Base-by-base conservation (phyloP, 2,329 filamentous ascomycete genomes). In the Fonsecaea multimorphosa region DNA sequence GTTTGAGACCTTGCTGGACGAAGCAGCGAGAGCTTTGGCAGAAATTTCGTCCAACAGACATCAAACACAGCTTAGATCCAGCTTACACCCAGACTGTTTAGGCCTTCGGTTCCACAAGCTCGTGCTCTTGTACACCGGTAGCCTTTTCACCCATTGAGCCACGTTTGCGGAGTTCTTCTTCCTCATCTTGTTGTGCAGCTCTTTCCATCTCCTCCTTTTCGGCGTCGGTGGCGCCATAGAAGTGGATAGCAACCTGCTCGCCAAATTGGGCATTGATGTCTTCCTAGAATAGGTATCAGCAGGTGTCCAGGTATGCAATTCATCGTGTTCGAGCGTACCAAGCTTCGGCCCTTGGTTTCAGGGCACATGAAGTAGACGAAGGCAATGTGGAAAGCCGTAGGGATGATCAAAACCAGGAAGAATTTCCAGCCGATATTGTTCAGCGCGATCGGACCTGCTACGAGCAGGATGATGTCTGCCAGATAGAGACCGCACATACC, bases 231-330 rank as follows among this genome's bases (percentile, higher is more conserved):
- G 71, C 71, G 49, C 67, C 66, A 36, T 73, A 73, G 56, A 67
- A 73, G 51, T 67, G 66, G n/a, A 74, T 71, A 9, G 74, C 73
- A 14, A 75, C 73, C 55, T 71, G 66, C 54, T 78, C 77, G 6
- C 77, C 76, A 69, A 79, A 79, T 7, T 74, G 66, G 7, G 70
- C 73, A 29, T 74, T 75, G 65, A 79, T 78, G 55, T 78, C 77
- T 63, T 79, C 77, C 64, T 66, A 38, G 24, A 44, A 29, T 29
- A 27, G n/a, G 31, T 27, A n/a, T 58, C 61, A 64, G 46, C 22
- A 5, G 24, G 14, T 4, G 24, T 8, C 16, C 14, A 31, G 2
- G 32, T 24, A 29, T n/a, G 38, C 7, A 53, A 14, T 11, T 6
- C 3, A 52, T 54, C 22, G 12, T 24, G 24, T 2, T 24, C 2